Evolutionary conservation across 768 basidiomycete genomes (phyloP), one percentile per base, ranked within the genome.

Genomic region (Inosperma sp.): DNA sequence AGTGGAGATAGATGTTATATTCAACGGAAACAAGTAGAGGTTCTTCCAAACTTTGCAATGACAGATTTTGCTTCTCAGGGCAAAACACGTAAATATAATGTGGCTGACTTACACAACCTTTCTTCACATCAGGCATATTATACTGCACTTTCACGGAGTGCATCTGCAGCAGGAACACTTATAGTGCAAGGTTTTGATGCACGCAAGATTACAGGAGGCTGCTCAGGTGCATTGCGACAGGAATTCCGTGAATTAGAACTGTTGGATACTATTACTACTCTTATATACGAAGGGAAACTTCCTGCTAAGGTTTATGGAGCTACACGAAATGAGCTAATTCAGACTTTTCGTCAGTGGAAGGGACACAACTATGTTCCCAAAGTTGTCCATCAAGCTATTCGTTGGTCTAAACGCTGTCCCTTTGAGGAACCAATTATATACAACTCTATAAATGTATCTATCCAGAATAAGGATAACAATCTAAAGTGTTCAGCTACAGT

Each of bases 1-100:
- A 53, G 55, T 52, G 62, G 60, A 42, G 33, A 8, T 1, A 49
- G 39, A 7, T 25, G 65, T 1, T 12, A 31, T 13, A 49, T 69
- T 1, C 29, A 40, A 6, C 13, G 64, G 9, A 36, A 52, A 9
- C 68, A 70, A 52, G 59, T 67, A 2, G 51, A 60, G 13, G 44
- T 68, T 1, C 22, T 63, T 2, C 48, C 56, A 1, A 68, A 66
- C 48, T 69, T 68, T 52, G 59, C 65, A 17, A 68, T 69, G 65
- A 70, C 68, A 7, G 68, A 68, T 48, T 70, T 64, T 53, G 57
- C 62, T 3, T 67, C 65, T 1, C 69, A 71, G 51, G 68, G 69
- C 2, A 67, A 64, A 47, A 66, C 65, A 7, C 51, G 62, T 30
- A 14, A 17, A 7, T 34, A 44, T 1, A 68, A 68, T 59, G 47